Base-by-base conservation (phyloP, 164 flowering plant genomes). In the Magnolia officinalis region DNA sequence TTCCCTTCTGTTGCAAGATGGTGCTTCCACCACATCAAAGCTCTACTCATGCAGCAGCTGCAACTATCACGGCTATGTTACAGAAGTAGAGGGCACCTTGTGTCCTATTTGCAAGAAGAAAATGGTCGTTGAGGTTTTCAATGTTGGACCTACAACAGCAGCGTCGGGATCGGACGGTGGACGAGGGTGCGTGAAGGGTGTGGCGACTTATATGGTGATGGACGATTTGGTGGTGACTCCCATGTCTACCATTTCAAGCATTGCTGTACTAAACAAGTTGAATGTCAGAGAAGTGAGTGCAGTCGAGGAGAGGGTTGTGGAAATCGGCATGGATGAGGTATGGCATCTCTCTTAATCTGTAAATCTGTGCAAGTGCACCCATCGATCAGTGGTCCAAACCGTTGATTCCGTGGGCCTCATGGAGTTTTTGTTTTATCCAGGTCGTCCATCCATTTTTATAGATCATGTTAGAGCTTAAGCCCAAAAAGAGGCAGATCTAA, bases 181-280 rank as follows among this genome's bases (percentile, higher is more conserved):
- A 4, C 16, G 18, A 18, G 87, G 88, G 4, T 84, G 63, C 75
- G 89, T 86, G 72, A 83, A 81, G 61, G 88, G 79, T 1, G 70
- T 81, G 55, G 85, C 82, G 24, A 82, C 86, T 0, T 90, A 87
- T 68, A 84, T 83, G 83, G 80, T 86, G 7, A 82, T 75, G 84
- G 90, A 89, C 83, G 80, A 86, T 72, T 69, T 87, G 26, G 81
- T 4, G 14, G 86, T 89, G 24, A 75, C 49, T 18, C 90, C 89
- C 2, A 79, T 87, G 86, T 88, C 89, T 0, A 80, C 84, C 21
- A 78, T 82, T 5, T 82, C 87, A 0, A 65, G 77, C 65, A 74
- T 85, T 21, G 37, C 86, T 59, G 67, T 87, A 9, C 77, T 84
- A 0, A 83, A 80, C 66, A 77, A 72, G 74, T 77, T 80, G 21